Percentiles rank a stretch among this genome's conserved stretches.
Conservation (phyloP, 306 rosid species). For the Vigna nakashimae region DNA sequence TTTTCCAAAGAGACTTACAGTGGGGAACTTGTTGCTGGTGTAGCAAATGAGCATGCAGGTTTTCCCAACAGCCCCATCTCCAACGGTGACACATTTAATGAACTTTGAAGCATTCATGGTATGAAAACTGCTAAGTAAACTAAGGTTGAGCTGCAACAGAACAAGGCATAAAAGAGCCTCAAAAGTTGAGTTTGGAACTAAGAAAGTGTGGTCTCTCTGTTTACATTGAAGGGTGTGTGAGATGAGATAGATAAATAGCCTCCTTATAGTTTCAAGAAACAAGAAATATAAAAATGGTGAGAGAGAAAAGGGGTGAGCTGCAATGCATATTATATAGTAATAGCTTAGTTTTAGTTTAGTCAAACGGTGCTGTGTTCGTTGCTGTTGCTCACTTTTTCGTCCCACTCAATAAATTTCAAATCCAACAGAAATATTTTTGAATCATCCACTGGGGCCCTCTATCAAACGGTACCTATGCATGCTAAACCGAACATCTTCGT, state of each 20-base stretch:
- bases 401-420: constrained; percentile 72
- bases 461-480: constrained; percentile 60
- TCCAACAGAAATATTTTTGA: constrained; percentile 59
- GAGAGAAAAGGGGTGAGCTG: neutral
- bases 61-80: constrained; percentile 99
- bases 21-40: constrained; percentile 97
- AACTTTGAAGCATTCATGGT: constrained; percentile 95
- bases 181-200: constrained; percentile 35
- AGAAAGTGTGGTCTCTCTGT: constrained; percentile 31
- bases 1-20: constrained; percentile 55
- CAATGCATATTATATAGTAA: constrained; percentile 26
- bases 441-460: constrained; percentile 62
- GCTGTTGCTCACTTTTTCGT: constrained; percentile 50
- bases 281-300: constrained; percentile 13
- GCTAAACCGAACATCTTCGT: neutral
- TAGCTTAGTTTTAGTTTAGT: constrained; percentile 31
- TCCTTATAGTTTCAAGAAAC: constrained; percentile 51
- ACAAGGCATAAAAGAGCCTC: constrained; percentile 22
- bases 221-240: constrained; percentile 44
- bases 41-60: constrained; percentile 99
- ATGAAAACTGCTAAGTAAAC: constrained; percentile 29
- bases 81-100: constrained; percentile 98
- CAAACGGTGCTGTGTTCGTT: constrained; percentile 38
- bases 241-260: neutral
- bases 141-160: neutral